A percentile compares a stretch with the other conserved stretches of the same genome.
Conservation (phyloP, 75 land plant genomes). For the Pinus tabuliformis region DNA sequence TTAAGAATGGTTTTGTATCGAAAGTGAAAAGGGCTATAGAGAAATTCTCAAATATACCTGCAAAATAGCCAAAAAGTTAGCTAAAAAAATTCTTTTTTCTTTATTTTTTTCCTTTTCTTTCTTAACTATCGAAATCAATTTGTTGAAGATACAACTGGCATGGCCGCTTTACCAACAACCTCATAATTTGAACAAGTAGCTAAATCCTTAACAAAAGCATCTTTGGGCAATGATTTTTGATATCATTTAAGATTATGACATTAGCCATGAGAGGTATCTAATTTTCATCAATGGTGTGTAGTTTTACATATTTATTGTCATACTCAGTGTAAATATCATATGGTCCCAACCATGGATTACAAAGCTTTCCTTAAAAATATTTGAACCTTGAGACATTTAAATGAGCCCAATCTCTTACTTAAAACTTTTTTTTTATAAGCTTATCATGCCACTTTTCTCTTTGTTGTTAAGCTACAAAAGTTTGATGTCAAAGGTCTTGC, state of each 20-base stretch:
- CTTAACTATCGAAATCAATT: no score
- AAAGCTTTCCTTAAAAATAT: not conserved
- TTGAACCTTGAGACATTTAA: not conserved
- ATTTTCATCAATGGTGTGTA: not conserved
- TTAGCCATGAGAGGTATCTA: not conserved
- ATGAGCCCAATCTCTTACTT: not conserved
- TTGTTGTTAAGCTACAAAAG: not conserved
- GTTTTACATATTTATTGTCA: not conserved
- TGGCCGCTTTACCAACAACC: no score
- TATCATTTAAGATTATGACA: not conserved
- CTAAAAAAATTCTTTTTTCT: no score
- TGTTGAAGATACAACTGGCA: no score
- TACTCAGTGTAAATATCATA: not conserved
- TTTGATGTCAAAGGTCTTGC: not conserved
- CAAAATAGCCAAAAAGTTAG: no score
- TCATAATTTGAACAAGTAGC: no score
- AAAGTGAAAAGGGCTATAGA: no score
- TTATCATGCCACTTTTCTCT: not conserved
- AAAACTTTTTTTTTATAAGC: not conserved
- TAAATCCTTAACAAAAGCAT: not conserved
- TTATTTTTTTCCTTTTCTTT: no score
- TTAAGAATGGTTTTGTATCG: no score
- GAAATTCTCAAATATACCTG: no score
- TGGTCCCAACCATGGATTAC: not conserved
- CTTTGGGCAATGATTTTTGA: not conserved